Conservation (phyloP, 2,329 filamentous ascomycete species). For the Aspergillus sclerotialis region DNA sequence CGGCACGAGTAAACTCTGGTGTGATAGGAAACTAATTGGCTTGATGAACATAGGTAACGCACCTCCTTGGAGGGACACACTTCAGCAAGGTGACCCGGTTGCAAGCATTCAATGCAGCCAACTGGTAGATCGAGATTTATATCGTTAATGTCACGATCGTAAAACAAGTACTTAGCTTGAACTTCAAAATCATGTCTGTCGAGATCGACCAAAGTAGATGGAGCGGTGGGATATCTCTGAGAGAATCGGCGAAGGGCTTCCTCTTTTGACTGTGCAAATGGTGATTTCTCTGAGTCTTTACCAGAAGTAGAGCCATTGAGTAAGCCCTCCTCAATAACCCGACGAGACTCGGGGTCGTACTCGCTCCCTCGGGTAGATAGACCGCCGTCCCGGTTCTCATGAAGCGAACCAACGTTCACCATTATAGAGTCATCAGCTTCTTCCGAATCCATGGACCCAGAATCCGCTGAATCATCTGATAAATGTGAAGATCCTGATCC, state of each 20-base stretch:
- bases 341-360: slow-evolving; percentile 16
- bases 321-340: slow-evolving; percentile 4
- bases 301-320: slow-evolving; percentile 7
- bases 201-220: slow-evolving; percentile 31
- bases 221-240: slow-evolving; percentile 27
- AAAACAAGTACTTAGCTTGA: slow-evolving; percentile 35
- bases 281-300: not conserved
- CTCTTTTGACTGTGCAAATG: slow-evolving; percentile 21
- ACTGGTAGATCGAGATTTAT: slow-evolving; percentile 36
- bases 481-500: slow-evolving; percentile 8
- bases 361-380: slow-evolving; percentile 9
- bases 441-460: slow-evolving; percentile 25
- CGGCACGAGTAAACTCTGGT: too few relatives aligned
- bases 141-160: slow-evolving; percentile 28
- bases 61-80: slow-evolving; percentile 39
- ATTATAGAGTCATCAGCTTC: slow-evolving; percentile 37
- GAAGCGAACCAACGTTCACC: slow-evolving; percentile 30
- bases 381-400: slow-evolving; percentile 9
- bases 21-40: slow-evolving; percentile 1
- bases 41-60: slow-evolving; percentile 6
- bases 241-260: slow-evolving; percentile 26
- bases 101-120: slow-evolving; percentile 36
- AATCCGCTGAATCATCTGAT: slow-evolving; percentile 25
- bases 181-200: slow-evolving; percentile 30
- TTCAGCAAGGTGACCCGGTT: slow-evolving; percentile 36